These are phyloP conservation scores for Tricholoma hemisulphureum DNA, from an alignment of 768 basidiomycete genomes.

Conservation along the genomic window DNA sequence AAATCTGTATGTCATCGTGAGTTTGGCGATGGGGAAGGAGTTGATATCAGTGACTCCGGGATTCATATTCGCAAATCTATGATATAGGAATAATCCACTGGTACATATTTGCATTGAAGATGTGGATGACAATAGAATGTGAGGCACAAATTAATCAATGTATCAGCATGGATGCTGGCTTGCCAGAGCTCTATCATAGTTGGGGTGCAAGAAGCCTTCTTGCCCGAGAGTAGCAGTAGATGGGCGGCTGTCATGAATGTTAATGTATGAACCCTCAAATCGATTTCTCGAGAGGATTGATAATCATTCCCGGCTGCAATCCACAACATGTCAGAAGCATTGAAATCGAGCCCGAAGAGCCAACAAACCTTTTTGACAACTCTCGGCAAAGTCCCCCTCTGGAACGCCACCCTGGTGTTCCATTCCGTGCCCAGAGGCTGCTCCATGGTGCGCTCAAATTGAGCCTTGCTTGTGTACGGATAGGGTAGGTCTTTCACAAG, in stretches of 20 bases:
- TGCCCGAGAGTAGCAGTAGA: too few relatives aligned
- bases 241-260: background rate
- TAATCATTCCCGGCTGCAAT: conserved; percentile 63
- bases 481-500: conserved; percentile 88
- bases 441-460: conserved; percentile 84
- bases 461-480: conserved; percentile 91
- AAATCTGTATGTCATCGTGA: conserved; percentile 74
- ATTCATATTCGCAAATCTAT: too few relatives aligned
- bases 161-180: too few relatives aligned
- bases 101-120: too few relatives aligned
- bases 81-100: too few relatives aligned
- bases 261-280: background rate
- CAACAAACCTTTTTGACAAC: conserved; percentile 81
- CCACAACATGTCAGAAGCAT: conserved; percentile 7
- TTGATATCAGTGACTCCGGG: too few relatives aligned
- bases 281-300: conserved; percentile 64
- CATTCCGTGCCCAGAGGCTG: conserved; percentile 86
- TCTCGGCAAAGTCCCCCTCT: conserved; percentile 78
- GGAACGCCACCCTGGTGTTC: conserved; percentile 87
- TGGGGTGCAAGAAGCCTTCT: too few relatives aligned
- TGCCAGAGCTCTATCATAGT: too few relatives aligned
- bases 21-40: conserved; percentile 33
- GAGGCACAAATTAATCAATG: too few relatives aligned
- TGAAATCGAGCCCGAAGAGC: background rate
- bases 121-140: too few relatives aligned